These are phyloP conservation scores for Kurtzmaniella quercitrusa DNA, from an alignment of 1,139 yeast genomes.

Conservation along the genomic window DNA sequence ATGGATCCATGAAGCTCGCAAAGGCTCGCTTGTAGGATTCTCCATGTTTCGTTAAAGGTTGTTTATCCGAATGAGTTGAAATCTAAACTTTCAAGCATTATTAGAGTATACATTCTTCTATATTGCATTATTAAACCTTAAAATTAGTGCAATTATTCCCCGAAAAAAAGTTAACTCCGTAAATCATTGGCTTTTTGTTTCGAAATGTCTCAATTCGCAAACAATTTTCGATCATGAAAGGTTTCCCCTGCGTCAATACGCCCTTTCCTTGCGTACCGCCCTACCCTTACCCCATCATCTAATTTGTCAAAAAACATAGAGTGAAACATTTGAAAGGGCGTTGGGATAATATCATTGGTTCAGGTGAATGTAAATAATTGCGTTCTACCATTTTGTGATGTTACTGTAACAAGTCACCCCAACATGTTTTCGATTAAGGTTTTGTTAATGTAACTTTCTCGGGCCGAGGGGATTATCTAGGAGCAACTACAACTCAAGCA, in stretches of 20 bases:
- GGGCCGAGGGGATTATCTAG: too few species aligned
- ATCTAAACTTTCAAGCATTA: not conserved
- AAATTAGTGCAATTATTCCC: not conserved
- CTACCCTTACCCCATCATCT: not conserved
- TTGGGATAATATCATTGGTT: not conserved
- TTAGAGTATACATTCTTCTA: not conserved
- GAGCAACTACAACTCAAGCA: too few species aligned
- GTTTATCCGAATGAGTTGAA: not conserved
- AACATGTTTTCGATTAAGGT: too few species aligned
- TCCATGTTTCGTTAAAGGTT: not conserved
- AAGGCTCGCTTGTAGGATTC: too few species aligned
- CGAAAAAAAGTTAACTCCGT: not conserved
- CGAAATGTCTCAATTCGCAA: not conserved
- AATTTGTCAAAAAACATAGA: not conserved
- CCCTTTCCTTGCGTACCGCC: not conserved
- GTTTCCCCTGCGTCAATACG: not conserved
- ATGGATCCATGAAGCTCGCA: too few species aligned
- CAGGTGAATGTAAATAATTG: not conserved
- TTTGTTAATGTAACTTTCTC: too few species aligned
- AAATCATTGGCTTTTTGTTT: not conserved
- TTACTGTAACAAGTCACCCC: too few species aligned
- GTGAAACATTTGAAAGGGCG: not conserved
- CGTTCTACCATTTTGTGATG: too few species aligned
- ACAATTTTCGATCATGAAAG: not conserved
- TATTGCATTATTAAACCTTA: not conserved